Conservation (phyloP, 2,329 filamentous ascomycete species). For the Knufia petricola region DNA sequence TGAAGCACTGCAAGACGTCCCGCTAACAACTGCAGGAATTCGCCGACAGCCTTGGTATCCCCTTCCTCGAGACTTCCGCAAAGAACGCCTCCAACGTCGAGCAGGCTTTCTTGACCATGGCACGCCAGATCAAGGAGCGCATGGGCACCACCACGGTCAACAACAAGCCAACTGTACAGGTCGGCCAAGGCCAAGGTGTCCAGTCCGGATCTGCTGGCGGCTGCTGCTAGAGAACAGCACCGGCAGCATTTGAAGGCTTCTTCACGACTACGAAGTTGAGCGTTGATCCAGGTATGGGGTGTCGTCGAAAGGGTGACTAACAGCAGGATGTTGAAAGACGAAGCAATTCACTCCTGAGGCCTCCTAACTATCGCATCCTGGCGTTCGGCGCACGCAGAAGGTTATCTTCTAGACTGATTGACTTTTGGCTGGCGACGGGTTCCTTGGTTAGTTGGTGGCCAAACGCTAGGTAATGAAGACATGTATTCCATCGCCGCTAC, state of each 20-base stretch:
- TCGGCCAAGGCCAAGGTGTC: slow-evolving; percentile 88
- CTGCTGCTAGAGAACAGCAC: slow-evolving; percentile 63
- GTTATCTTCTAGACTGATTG: slow-evolving; percentile 10
- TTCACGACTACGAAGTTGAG: neutral
- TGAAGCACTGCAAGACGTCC: slow-evolving; percentile 1
- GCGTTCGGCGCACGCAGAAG: slow-evolving; percentile 6
- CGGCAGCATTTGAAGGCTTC: neutral
- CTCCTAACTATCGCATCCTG: neutral
- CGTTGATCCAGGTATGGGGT: neutral
- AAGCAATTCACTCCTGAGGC: neutral
- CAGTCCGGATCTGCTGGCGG: slow-evolving; percentile 74
- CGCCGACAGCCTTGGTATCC: slow-evolving; percentile 94
- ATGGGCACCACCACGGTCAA: slow-evolving; percentile 96
- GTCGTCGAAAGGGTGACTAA: neutral
- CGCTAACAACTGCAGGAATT: slow-evolving; percentile 62
- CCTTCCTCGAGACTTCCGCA: slow-evolving; percentile 98
- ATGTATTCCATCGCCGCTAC: neutral
- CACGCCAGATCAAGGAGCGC: slow-evolving; percentile 98
- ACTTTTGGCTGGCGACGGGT: slow-evolving; percentile 4
- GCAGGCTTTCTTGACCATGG: slow-evolving; percentile 99
- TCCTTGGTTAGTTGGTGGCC: slow-evolving; percentile 7
- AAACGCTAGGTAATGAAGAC: slow-evolving; percentile 10
- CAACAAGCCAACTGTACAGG: slow-evolving; percentile 96
- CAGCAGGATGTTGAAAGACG: neutral
- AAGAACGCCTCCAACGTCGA: slow-evolving; percentile 99